Conservation (phyloP, 2,329 filamentous ascomycete genomes). For the Neoscytalidium dimidiatum region DNA sequence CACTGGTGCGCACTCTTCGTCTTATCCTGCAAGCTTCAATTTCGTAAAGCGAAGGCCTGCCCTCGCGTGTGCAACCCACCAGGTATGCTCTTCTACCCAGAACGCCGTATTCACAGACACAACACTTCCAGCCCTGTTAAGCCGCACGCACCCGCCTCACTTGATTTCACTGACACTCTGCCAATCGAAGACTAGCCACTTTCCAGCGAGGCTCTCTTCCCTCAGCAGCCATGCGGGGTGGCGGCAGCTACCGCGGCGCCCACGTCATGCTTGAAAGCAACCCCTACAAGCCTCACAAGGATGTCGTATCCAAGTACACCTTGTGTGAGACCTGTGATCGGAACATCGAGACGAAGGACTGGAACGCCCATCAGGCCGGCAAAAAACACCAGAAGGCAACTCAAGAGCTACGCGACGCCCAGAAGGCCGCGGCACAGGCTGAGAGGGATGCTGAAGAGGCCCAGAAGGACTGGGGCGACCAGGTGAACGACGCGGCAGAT, state of each 20-base stretch:
- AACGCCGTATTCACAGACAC: not conserved
- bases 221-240: not conserved
- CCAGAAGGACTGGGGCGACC: conserved; percentile 5
- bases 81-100: not conserved
- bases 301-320: conserved; percentile 25
- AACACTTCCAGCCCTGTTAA: not conserved
- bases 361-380: conserved; percentile 32
- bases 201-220: not conserved
- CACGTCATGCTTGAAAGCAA: conserved; percentile 16
- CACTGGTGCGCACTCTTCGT: not conserved
- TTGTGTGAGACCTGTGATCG: conserved; percentile 36
- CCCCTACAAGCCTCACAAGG: conserved; percentile 30
- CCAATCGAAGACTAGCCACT: not conserved
- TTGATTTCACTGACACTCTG: not conserved
- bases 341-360: conserved; percentile 33
- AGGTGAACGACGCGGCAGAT: conserved; percentile 18
- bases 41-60: not conserved
- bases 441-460: not conserved
- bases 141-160: not conserved
- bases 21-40: not conserved
- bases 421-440: conserved; percentile 17
- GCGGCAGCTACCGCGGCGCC: not conserved
- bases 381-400: conserved; percentile 34
- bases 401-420: conserved; percentile 28
- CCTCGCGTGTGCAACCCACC: not conserved